A percentile compares a stretch with the other conserved stretches of the same genome.
Conservation (phyloP, 2,329 filamentous ascomycete species). For the Westerdykella sp. region DNA sequence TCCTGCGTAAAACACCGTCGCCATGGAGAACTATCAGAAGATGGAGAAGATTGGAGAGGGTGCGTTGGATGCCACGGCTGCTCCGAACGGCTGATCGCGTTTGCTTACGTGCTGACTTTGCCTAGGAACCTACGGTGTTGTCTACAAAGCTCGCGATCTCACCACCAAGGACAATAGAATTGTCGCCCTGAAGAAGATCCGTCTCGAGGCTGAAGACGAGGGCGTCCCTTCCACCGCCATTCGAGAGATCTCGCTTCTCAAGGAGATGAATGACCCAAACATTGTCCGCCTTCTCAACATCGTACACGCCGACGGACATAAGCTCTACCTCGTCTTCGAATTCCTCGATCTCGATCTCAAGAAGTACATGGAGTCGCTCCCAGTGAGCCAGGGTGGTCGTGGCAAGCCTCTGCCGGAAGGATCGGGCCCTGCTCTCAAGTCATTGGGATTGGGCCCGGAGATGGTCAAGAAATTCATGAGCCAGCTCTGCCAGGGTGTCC, state of each 20-base stretch:
- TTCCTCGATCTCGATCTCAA: slow-evolving; percentile 88
- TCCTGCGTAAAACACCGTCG: slow-evolving; percentile 6
- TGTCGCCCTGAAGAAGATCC: slow-evolving; percentile 91
- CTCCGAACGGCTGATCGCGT: background rate
- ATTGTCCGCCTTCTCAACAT: slow-evolving; percentile 87
- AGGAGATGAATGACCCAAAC: slow-evolving; percentile 89
- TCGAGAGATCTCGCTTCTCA: slow-evolving; percentile 87
- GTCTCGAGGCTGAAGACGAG: slow-evolving; percentile 90
- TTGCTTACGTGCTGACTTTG: background rate
- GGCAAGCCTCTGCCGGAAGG: slow-evolving; percentile 81
- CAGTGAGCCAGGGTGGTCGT: slow-evolving; percentile 74
- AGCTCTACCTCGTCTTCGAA: slow-evolving; percentile 88
- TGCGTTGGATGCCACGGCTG: slow-evolving; percentile 34
- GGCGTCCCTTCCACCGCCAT: slow-evolving; percentile 89
- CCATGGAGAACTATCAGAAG: slow-evolving; percentile 95
- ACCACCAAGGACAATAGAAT: slow-evolving; percentile 70
- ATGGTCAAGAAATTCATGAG: slow-evolving; percentile 94
- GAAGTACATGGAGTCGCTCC: slow-evolving; percentile 92
- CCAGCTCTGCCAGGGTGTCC: slow-evolving; percentile 75
- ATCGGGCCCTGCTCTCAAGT: slow-evolving; percentile 55
- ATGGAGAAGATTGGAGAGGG: slow-evolving; percentile 95
- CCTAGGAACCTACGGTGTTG: slow-evolving; percentile 84
- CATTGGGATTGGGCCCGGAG: slow-evolving; percentile 65
- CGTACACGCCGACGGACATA: slow-evolving; percentile 89
- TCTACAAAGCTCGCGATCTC: slow-evolving; percentile 89